Conservation (phyloP, 2,329 filamentous ascomycete species). For the Botryotinia globosa region DNA sequence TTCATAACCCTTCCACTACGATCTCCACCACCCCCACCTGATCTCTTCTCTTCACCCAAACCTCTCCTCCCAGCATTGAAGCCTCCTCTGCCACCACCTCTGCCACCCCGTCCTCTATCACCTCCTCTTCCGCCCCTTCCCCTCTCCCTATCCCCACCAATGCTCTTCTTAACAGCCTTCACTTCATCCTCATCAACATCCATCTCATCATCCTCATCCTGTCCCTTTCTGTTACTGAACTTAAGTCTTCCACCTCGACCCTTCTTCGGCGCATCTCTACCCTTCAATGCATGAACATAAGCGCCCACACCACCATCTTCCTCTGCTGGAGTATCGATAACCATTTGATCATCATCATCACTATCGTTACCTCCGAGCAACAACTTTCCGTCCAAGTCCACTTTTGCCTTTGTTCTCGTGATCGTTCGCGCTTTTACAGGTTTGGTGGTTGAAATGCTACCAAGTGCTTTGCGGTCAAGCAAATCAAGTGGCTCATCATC, state of each 20-base stretch:
- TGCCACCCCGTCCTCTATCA: slow-evolving; percentile 42
- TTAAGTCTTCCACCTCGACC: slow-evolving; percentile 67
- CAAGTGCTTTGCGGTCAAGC: slow-evolving; percentile 82
- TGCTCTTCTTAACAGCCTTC: slow-evolving; percentile 51
- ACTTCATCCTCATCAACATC: slow-evolving; percentile 49
- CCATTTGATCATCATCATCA: slow-evolving; percentile 56
- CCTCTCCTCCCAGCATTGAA: slow-evolving; percentile 30
- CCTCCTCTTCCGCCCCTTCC: slow-evolving; percentile 43
- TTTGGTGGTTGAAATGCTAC: slow-evolving; percentile 89
- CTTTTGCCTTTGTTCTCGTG: slow-evolving; percentile 57
- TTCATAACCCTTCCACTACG: slow-evolving; percentile 17
- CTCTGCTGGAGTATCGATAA: slow-evolving; percentile 55
- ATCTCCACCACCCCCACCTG: neutral
- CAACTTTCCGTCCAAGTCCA: slow-evolving; percentile 76
- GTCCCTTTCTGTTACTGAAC: slow-evolving; percentile 63
- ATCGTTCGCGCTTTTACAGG: slow-evolving; percentile 61
- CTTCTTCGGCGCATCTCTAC: slow-evolving; percentile 62
- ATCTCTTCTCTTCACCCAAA: slow-evolving; percentile 11
- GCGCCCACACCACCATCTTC: slow-evolving; percentile 60
- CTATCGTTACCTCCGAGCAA: slow-evolving; percentile 61
- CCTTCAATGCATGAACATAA: slow-evolving; percentile 67
- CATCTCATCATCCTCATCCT: slow-evolving; percentile 54
- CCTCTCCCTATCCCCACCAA: slow-evolving; percentile 33
- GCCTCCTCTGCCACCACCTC: slow-evolving; percentile 30
- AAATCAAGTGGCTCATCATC: slow-evolving; percentile 94